phyloP scores from a whole-genome alignment of 768 basidiomycete species.

The Pilatotrama ljubarskyi region DNA sequence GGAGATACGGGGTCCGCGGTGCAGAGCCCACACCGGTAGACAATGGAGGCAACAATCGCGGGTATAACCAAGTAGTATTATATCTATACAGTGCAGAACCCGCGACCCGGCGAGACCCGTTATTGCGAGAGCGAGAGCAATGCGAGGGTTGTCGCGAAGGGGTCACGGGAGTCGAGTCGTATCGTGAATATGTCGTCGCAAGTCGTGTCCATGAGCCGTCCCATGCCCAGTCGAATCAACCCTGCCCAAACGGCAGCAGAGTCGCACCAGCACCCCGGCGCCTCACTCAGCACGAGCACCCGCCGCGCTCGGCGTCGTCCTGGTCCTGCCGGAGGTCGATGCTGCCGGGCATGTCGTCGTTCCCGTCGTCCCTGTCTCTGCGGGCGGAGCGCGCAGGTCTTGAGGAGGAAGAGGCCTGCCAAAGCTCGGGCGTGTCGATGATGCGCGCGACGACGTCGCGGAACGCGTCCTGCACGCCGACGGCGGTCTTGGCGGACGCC shows the following conservation, averaged over 20 bases:
- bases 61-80: not conserved
- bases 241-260: no score
- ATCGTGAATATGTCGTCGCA: not conserved
- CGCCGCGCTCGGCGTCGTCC: conserved; percentile 26
- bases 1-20: no score
- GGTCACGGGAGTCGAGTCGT: not conserved
- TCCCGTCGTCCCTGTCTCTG: conserved; percentile 7
- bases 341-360: conserved; percentile 44
- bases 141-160: no score
- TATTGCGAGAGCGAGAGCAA: no score
- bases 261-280: no score
- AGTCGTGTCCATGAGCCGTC: not conserved
- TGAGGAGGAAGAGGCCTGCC: conserved; percentile 47
- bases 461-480: conserved; percentile 78
- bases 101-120: no score
- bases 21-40: not conserved
- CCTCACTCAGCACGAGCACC: conserved; percentile 36
- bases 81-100: not conserved
- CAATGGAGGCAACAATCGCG: not conserved
- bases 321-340: conserved; percentile 36
- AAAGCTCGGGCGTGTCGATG: conserved; percentile 79
- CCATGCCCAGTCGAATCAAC: no score
- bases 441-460: conserved; percentile 79
- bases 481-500: conserved; percentile 88
- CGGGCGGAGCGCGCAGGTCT: conserved; percentile 11